These are phyloP conservation scores for Chytriomyces sp. DNA, from an alignment of 192 early-diverging fungal genomes.

Conservation along the genomic window DNA sequence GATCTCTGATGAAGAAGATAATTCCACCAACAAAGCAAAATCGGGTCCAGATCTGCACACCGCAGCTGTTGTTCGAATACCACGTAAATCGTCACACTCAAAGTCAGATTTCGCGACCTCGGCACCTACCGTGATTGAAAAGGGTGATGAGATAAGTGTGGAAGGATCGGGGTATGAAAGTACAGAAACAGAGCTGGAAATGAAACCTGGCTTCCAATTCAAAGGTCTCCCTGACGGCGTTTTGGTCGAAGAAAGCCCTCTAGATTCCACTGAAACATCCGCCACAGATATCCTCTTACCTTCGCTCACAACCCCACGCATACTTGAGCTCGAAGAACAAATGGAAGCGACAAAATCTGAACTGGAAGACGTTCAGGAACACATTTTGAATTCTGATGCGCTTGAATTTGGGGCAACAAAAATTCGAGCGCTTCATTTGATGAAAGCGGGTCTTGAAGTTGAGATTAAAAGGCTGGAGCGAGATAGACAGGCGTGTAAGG, in stretches of 20 bases:
- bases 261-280: constrained; percentile 3
- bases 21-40: no score
- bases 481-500: constrained; percentile 39
- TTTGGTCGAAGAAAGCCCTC: not conserved
- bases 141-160: not conserved
- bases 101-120: no score
- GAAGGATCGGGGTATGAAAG: not conserved
- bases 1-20: constrained; percentile 5
- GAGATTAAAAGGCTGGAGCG: constrained; percentile 29
- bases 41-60: not conserved
- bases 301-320: constrained; percentile 16
- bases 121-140: no score
- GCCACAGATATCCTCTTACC: constrained; percentile 17
- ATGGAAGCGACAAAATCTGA: constrained; percentile 17
- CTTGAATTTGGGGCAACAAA: constrained; percentile 8
- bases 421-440: constrained; percentile 39
- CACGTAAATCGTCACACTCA: not conserved
- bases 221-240: not conserved
- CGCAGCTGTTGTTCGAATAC: not conserved
- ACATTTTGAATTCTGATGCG: constrained; percentile 24
- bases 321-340: constrained; percentile 30
- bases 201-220: not conserved
- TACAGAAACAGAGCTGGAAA: not conserved
- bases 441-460: constrained; percentile 33
- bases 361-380: constrained; percentile 18